Base-by-base conservation (phyloP, 352 stramenopile species). In the Phytophthora pistaciae region DNA sequence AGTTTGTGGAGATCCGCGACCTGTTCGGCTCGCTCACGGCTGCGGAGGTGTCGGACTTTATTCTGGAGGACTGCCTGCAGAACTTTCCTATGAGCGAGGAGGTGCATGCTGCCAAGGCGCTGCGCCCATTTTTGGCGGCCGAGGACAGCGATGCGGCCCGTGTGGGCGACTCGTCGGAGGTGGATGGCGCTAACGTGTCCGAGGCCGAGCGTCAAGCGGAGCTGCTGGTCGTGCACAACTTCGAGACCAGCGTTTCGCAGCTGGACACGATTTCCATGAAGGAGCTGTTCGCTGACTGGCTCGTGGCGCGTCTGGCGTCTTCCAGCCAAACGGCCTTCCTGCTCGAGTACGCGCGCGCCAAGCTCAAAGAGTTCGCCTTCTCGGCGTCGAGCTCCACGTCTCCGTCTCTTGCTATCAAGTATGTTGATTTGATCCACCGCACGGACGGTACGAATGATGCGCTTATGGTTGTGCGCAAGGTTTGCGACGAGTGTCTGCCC, bases 1-100 rank as follows among this genome's bases (percentile, higher is more conserved):
- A 84, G 60, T 95, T 96, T 64, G 72, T 96, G 25, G 74, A 80
- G 44, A 95, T 95, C 63, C 85, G 81, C 38, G 84, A 96, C 59
- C 72, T 95, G 31, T 95, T 95, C 70, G 87, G 79, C 11, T 53
- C 61, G 9, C 64, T 72, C 38, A 93, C 86, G 65, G 87, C 83
- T 62, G 60, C 83, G 3, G 75, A 92, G 36, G 56, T 95, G 36
- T 92, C 87, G 31, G 72, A 92, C 23, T 91, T 90, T 66, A 84
- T 95, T 44, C 61, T 96, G 9, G 67, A 90, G 20, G 66, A 88
- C 57, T 92, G 86, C 21, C 54, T 88, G 7, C 61, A 80, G 21
- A 83, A 79, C 50, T 96, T 96, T 54, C 76, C 83, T 0, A 65
- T 40, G 10, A 90, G 77, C 54, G 87, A 90, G 53, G 52, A 84